Base-by-base conservation (phyloP, 225 moss, liverwort and hornwort genomes). In the Marchantia paleacea region DNA sequence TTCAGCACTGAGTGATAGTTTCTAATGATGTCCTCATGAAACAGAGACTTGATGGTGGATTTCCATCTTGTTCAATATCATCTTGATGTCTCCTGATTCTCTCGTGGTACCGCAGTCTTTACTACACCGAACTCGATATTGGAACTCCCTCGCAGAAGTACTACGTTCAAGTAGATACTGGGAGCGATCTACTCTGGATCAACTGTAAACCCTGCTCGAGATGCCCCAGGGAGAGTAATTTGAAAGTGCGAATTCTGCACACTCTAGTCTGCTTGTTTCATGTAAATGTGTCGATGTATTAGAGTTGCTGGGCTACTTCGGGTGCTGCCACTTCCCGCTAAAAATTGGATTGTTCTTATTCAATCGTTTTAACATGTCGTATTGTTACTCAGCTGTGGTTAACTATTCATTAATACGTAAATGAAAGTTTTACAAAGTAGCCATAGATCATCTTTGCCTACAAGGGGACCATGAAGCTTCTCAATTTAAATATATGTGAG, bases 161-260 rank as follows among this genome's bases (percentile, higher is more conserved):
- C 82, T 94, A 84, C 58, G 95, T 95, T 3, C 95, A 99, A 84
- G 92, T 99, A 52, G 97, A 99, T 83, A 92, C 97, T 52, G 97
- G 97, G 76, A 99, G 97, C 79, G 95, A 99, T 83, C 88, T 95
- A 19, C 75, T 91, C 7, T 99, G 97, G 97, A 91, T 99, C 75
- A 90, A 95, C 84, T 99, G 97, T 77, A 75, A 84, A 61, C 93
- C 97, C 78, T 95, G 97, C 85, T 7, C 53, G 65, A 82, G 80
- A 62, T 94, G 97, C 67, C 90, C 84, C 30, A 72, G 78, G 68
- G 39, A 79, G n/a, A 90, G 89, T 71, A 48, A 76, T 26, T 87
- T 93, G 60, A 52, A 49, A 62, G 93, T 90, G 78, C 50, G 78
- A 60, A 57, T 24, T 58, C 58, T 57, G 55, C 58, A 15, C 49